Evolutionary conservation across 1,139 yeast species (phyloP).

Genomic region (Kodamaea ohmeri): DNA sequence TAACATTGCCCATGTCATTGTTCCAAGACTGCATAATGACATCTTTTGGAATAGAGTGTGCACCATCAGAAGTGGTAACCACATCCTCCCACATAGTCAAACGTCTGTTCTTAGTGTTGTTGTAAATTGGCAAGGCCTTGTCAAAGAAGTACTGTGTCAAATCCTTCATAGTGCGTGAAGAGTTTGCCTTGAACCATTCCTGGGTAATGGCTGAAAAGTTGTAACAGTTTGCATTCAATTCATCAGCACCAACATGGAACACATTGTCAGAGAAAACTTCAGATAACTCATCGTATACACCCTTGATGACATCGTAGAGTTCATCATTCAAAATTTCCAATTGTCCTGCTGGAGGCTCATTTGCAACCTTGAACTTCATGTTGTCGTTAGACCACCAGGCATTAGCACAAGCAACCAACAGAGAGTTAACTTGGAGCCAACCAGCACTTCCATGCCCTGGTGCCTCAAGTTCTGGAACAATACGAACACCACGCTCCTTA

Average conservation of each 20-base stretch:
- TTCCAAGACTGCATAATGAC: conserved; percentile 46
- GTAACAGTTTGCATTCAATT: conserved; percentile 38
- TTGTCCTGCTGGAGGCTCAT: conserved; percentile 51
- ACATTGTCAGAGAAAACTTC: conserved; percentile 34
- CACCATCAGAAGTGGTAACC: conserved; percentile 25
- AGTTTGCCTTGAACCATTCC: conserved; percentile 31
- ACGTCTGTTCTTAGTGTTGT: conserved; percentile 20
- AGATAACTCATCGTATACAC: conserved; percentile 39
- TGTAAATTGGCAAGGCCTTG: conserved; percentile 35
- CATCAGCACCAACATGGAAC: conserved; percentile 51
- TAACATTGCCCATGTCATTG: conserved; percentile 25
- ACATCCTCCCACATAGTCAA: conserved; percentile 51
- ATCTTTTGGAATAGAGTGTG: conserved; percentile 28
- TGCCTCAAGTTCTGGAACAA: conserved; percentile 48
- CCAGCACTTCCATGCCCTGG: conserved; percentile 52
- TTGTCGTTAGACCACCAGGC: conserved; percentile 32
- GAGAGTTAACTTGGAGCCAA: conserved; percentile 36
- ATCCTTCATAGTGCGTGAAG: conserved; percentile 27
- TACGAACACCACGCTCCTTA: conserved; percentile 38
- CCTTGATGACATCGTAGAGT: conserved; percentile 34
- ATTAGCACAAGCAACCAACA: conserved; percentile 34
- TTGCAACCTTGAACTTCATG: conserved; percentile 29
- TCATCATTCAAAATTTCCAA: conserved; percentile 36
- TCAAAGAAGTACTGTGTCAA: conserved; percentile 42
- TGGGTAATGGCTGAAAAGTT: conserved; percentile 28